These are phyloP conservation scores for Liquidambar formosana DNA, from an alignment of 164 flowering plant genomes.

Conservation along the genomic window DNA sequence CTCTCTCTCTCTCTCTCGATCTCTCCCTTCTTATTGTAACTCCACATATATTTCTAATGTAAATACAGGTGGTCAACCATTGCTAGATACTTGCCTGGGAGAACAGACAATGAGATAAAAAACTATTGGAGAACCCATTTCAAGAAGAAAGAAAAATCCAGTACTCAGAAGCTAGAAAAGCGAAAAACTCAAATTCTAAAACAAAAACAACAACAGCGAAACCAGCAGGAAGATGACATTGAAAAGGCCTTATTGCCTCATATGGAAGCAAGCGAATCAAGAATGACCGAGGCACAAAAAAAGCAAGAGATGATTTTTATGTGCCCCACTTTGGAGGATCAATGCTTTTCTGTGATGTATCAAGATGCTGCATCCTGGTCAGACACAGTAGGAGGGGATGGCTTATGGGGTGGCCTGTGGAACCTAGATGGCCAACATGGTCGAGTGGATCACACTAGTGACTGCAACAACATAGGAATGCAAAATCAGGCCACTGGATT, in stretches of 20 bases:
- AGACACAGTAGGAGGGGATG: slow-evolving; percentile 15
- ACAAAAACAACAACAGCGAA: slow-evolving; percentile 8
- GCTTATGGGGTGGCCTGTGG: slow-evolving; percentile 17
- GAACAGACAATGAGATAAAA: slow-evolving; percentile 63
- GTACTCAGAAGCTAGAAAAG: slow-evolving; percentile 15
- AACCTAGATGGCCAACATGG: too few relatives aligned
- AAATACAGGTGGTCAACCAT: slow-evolving; percentile 59
- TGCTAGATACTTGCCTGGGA: slow-evolving; percentile 58
- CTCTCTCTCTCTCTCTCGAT: slow-evolving; percentile 1
- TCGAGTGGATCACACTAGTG: too few relatives aligned
- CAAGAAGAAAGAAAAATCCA: slow-evolving; percentile 36
- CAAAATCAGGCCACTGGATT: too few relatives aligned
- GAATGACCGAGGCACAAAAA: neutral
- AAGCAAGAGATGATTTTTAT: neutral
- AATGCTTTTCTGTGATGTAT: slow-evolving; percentile 9
- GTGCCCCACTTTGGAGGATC: slow-evolving; percentile 13
- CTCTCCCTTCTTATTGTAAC: neutral
- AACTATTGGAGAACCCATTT: slow-evolving; percentile 71
- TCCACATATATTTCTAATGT: neutral
- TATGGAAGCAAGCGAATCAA: neutral
- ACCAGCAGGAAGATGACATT: slow-evolving; percentile 2
- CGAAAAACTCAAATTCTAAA: slow-evolving; percentile 7
- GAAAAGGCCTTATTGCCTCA: neutral
- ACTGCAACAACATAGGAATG: too few relatives aligned
- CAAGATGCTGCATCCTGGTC: slow-evolving; percentile 22